Evolutionary conservation across 495 filamentous ascomycete genomes (phyloP).

Genomic region (Penicillium pulvis): DNA sequence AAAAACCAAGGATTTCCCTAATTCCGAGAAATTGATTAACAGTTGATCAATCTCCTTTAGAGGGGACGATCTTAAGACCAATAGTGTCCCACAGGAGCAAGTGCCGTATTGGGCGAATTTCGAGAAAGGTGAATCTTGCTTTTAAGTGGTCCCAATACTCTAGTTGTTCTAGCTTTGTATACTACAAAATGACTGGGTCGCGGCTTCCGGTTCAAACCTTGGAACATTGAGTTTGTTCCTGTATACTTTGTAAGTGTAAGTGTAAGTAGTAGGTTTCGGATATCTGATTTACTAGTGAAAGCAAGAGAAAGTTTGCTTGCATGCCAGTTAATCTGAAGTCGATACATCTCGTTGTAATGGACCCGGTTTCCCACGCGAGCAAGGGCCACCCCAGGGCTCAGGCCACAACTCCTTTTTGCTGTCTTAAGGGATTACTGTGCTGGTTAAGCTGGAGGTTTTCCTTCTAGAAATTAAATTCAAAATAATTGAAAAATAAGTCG

Average conservation of each 20-base stretch:
- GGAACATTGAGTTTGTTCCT: neutral
- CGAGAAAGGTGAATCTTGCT: conserved; percentile 17
- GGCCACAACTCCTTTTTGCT: conserved; percentile 8
- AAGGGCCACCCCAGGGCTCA: conserved; percentile 27
- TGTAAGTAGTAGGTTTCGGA: neutral
- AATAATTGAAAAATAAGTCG: neutral
- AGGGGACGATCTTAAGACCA: neutral
- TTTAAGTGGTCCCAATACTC: conserved; percentile 13
- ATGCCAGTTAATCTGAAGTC: neutral
- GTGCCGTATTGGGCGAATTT: conserved; percentile 25
- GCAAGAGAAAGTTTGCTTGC: neutral
- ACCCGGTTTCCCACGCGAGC: conserved; percentile 28
- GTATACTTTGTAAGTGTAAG: neutral
- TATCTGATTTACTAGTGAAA: conserved; percentile 2
- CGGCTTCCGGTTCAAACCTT: conserved; percentile 27
- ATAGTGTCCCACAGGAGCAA: conserved; percentile 13
- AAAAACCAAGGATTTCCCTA: too few relatives aligned
- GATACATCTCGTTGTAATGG: conserved; percentile 24
- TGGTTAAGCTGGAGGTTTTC: neutral
- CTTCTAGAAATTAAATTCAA: neutral
- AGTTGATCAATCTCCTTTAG: neutral
- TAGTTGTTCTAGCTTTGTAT: conserved; percentile 11
- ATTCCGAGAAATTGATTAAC: too few relatives aligned
- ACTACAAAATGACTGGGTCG: conserved; percentile 36
- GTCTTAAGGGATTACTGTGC: neutral